Evolutionary conservation across 179 eudicot species (phyloP).

Genomic region (Kewa caespitosa): DNA sequence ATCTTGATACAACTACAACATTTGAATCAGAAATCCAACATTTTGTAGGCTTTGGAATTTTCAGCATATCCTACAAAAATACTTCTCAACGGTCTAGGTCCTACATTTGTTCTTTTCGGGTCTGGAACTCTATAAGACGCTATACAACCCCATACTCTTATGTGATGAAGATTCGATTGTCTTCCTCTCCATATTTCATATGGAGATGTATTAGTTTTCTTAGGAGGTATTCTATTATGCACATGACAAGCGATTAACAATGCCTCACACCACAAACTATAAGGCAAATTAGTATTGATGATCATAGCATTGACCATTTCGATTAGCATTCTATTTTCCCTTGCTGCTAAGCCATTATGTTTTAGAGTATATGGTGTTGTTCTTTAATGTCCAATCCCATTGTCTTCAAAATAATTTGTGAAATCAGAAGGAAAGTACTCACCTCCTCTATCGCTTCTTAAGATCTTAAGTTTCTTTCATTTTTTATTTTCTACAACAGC

Average conservation of each 20-base stretch:
- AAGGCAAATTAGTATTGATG: constrained; percentile 2
- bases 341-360: constrained; percentile 13
- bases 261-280: constrained; percentile 1
- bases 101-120: constrained; percentile 14
- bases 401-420: background rate
- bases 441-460: constrained; percentile 12
- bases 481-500: constrained; percentile 2
- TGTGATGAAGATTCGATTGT: constrained; percentile 17
- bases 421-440: constrained; percentile 5
- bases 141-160: constrained; percentile 32
- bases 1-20: constrained; percentile 23
- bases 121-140: constrained; percentile 17
- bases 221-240: constrained; percentile 10
- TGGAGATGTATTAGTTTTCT: constrained; percentile 9
- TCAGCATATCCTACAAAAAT: constrained; percentile 28
- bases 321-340: background rate
- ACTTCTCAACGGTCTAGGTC: constrained; percentile 14
- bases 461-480: background rate
- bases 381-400: constrained; percentile 5
- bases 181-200: constrained; percentile 31
- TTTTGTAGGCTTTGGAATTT: constrained; percentile 24
- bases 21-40: constrained; percentile 23
- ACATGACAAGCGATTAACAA: constrained; percentile 4
- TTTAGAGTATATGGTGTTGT: background rate
- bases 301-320: constrained; percentile 11